These are phyloP conservation scores for Piedraia hortae DNA, from an alignment of 2,329 filamentous ascomycete species.

Conservation along the genomic window DNA sequence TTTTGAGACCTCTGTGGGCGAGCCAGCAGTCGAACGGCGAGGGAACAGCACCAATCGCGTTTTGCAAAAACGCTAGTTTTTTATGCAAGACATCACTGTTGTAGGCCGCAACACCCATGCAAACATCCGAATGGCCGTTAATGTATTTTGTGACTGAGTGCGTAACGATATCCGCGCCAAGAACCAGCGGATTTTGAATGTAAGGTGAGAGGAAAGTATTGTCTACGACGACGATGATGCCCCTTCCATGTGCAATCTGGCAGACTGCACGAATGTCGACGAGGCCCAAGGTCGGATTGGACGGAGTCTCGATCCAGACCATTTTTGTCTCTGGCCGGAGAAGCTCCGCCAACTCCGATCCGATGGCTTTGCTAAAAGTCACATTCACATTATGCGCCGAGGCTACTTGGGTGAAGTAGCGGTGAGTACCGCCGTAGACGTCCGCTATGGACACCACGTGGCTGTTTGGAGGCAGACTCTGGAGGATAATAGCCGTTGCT, in stretches of 20 bases:
- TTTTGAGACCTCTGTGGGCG: slow-evolving; percentile 88
- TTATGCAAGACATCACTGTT: slow-evolving; percentile 57
- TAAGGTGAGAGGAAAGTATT: slow-evolving; percentile 97
- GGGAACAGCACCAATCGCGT: slow-evolving; percentile 86
- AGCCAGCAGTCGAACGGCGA: slow-evolving; percentile 95
- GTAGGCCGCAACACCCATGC: slow-evolving; percentile 93
- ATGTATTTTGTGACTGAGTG: slow-evolving; percentile 98
- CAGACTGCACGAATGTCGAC: slow-evolving; percentile 80
- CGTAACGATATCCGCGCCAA: slow-evolving; percentile 87
- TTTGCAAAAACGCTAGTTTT: slow-evolving; percentile 72
- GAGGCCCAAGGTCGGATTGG: slow-evolving; percentile 75
- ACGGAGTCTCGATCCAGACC: slow-evolving; percentile 90
- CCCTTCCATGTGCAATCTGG: slow-evolving; percentile 56
- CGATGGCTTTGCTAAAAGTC: slow-evolving; percentile 80
- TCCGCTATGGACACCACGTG: slow-evolving; percentile 93
- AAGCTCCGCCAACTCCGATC: slow-evolving; percentile 58
- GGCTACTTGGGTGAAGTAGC: slow-evolving; percentile 96
- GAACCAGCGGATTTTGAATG: slow-evolving; percentile 82
- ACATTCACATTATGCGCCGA: slow-evolving; percentile 81
- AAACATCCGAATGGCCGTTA: slow-evolving; percentile 84
- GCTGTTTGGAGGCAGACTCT: slow-evolving; percentile 68
- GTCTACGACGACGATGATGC: slow-evolving; percentile 90
- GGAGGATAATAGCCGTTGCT: slow-evolving; percentile 75
- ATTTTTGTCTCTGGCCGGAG: slow-evolving; percentile 76
- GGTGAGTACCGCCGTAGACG: slow-evolving; percentile 91